phyloP scores from a whole-genome alignment of 2,329 filamentous ascomycete species.

The Shiraia bambusicola region DNA sequence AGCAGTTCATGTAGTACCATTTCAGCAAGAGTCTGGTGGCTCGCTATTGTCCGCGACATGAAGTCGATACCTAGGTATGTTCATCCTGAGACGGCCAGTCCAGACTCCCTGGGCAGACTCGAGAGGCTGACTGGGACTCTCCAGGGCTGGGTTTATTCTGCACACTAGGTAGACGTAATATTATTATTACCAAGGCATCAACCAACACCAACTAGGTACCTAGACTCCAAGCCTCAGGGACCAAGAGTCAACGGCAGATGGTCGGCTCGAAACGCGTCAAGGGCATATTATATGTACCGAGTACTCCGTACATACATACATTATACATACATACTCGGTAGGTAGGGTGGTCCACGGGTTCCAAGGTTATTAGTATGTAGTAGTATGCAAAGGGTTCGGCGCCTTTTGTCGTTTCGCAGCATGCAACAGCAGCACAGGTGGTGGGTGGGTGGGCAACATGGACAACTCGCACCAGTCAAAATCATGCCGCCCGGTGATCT shows the following conservation, averaged over 20 bases:
- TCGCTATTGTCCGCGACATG: slow-evolving; percentile 3
- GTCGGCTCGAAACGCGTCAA: too few relatives aligned
- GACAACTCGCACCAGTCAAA: slow-evolving; percentile 18
- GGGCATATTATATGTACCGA: too few relatives aligned
- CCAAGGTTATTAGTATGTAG: too few relatives aligned
- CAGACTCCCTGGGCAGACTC: background rate
- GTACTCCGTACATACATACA: too few relatives aligned
- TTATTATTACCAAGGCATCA: background rate
- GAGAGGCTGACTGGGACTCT: background rate
- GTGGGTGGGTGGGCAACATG: slow-evolving; percentile 17
- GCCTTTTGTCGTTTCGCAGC: slow-evolving; percentile 19
- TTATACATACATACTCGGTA: too few relatives aligned
- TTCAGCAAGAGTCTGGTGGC: slow-evolving; percentile 13
- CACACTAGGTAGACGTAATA: slow-evolving; percentile 1
- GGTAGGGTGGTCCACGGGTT: too few relatives aligned
- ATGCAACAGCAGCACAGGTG: slow-evolving; percentile 24
- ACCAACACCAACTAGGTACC: too few relatives aligned
- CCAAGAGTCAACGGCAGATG: too few relatives aligned
- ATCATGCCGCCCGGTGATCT: slow-evolving; percentile 17
- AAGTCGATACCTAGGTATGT: background rate
- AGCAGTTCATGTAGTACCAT: slow-evolving; percentile 17
- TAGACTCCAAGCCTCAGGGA: too few relatives aligned
- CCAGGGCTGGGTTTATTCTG: background rate
- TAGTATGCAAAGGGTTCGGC: background rate
- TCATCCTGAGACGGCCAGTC: slow-evolving; percentile 5